Evolutionary conservation across 371 early-diverging fungal species (phyloP).

Genomic region (Funneliformis caledonium): DNA sequence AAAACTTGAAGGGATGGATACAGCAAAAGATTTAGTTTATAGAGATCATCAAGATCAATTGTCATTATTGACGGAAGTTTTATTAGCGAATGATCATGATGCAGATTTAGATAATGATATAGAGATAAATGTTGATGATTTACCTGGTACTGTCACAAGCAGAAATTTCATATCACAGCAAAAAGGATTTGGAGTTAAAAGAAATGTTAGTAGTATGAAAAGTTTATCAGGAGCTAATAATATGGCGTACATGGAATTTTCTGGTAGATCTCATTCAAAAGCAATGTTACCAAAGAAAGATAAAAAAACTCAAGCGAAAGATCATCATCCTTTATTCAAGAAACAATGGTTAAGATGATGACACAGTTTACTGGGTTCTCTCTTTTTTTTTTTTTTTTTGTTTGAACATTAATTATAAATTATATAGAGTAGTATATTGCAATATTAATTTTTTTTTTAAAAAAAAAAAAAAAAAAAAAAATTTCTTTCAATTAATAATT

Average conservation of each 20-base stretch:
- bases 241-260: slow-evolving; percentile 94
- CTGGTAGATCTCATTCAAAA: slow-evolving; percentile 41
- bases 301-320: slow-evolving; percentile 51
- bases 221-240: slow-evolving; percentile 89
- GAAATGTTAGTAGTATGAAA: slow-evolving; percentile 70
- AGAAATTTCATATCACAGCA: slow-evolving; percentile 44
- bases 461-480: neutral
- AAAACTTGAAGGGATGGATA: slow-evolving; percentile 84
- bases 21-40: slow-evolving; percentile 67
- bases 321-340: slow-evolving; percentile 75
- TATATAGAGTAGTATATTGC: neutral
- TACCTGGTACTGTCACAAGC: slow-evolving; percentile 48
- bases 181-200: slow-evolving; percentile 41
- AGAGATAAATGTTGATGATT: slow-evolving; percentile 51
- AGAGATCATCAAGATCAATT: slow-evolving; percentile 81
- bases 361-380: neutral
- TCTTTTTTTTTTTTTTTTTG: neutral
- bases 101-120: slow-evolving; percentile 71
- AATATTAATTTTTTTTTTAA: neutral
- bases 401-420: neutral
- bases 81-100: slow-evolving; percentile 76
- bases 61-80: slow-evolving; percentile 87
- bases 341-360: slow-evolving; percentile 44
- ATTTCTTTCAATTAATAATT: neutral
- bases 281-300: slow-evolving; percentile 40